Evolutionary conservation across 352 stramenopile genomes (phyloP), one percentile per base, ranked within the genome.

Genomic region (Phytophthora gonapodyides): DNA sequence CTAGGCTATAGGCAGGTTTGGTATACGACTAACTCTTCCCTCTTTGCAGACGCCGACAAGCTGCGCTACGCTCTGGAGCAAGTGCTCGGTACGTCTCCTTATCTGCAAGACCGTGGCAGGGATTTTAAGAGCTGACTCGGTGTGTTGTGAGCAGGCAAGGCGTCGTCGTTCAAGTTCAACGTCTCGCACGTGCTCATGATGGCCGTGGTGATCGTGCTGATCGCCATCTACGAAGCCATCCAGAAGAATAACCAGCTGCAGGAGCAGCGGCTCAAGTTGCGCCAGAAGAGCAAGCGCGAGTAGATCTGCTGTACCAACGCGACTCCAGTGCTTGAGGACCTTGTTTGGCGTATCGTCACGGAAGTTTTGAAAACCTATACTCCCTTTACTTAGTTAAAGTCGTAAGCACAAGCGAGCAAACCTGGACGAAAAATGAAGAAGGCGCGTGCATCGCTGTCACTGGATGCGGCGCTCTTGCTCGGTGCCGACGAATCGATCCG

Each of bases 181-280:
- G 62, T 94, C 5, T 81, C 82, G 53, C 85, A 93, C 67, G 83
- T 93, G 65, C 75, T 92, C 33, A 75, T 88, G 68, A 91, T 94
- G 81, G 78, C 78, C 30, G 70, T 92, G 30, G 80, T 93, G 48
- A 76, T 93, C 68, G 69, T 88, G 67, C 61, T 94, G 38, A 61
- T 94, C 17, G 85, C 85, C 27, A 76, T 94, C 33, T 89, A 82
- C 68, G 87, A 91, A 44, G 83, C 84, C 36, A 80, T 94, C 47
- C 67, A 90, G 60, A 76, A 80, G 60, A 84, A 74, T 73, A 89
- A 91, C 55, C 52, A 82, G 38, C 77, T 93, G 7, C 77, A 93
- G 61, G 76, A 89, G 52, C 71, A 91, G 75, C 71, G 82, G 21
- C 54, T 91, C 49, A 76, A 80, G 53, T 62, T 85, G 45, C 59